phyloP scores from a whole-genome alignment of 257 asterid genomes.

The Rubia yunnanensis region DNA sequence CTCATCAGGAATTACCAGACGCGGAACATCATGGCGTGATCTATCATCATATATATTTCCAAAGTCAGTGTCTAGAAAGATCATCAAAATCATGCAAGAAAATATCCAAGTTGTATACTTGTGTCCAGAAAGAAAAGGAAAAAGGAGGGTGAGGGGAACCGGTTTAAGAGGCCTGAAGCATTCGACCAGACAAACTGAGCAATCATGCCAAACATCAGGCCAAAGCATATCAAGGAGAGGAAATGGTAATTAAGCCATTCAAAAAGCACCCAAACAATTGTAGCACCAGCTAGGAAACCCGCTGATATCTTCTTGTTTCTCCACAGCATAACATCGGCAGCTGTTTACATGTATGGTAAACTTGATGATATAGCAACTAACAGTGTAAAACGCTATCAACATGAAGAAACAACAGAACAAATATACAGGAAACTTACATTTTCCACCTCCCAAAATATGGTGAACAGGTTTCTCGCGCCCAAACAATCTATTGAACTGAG shows the following conservation, averaged over 20 bases:
- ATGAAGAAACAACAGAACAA: not conserved
- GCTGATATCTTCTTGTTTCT: conserved; percentile 83
- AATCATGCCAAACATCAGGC: conserved; percentile 39
- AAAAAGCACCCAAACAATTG: conserved; percentile 60
- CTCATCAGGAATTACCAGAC: conserved; percentile 46
- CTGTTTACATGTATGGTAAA: conserved; percentile 21
- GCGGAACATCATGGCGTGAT: conserved; percentile 45
- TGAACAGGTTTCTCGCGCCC: conserved; percentile 81
- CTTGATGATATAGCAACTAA: not conserved
- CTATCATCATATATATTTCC: conserved; percentile 21
- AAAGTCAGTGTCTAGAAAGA: conserved; percentile 5
- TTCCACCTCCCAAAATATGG: conserved; percentile 79
- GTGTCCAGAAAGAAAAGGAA: no score
- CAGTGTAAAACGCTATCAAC: not conserved
- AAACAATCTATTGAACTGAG: conserved; percentile 51
- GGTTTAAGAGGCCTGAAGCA: conserved; percentile 40
- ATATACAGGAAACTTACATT: conserved; percentile 33
- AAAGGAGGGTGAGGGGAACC: conserved; percentile 15
- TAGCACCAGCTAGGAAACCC: conserved; percentile 48
- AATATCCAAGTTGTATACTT: not conserved
- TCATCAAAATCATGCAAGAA: conserved; percentile 5
- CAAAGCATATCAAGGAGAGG: conserved; percentile 54
- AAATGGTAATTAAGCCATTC: conserved; percentile 81
- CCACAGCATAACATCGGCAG: conserved; percentile 86
- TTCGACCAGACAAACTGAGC: conserved; percentile 55